These are phyloP conservation scores for Zoysia pacifica DNA, from an alignment of 176 grass and related monocot genomes.

Conservation along the genomic window DNA sequence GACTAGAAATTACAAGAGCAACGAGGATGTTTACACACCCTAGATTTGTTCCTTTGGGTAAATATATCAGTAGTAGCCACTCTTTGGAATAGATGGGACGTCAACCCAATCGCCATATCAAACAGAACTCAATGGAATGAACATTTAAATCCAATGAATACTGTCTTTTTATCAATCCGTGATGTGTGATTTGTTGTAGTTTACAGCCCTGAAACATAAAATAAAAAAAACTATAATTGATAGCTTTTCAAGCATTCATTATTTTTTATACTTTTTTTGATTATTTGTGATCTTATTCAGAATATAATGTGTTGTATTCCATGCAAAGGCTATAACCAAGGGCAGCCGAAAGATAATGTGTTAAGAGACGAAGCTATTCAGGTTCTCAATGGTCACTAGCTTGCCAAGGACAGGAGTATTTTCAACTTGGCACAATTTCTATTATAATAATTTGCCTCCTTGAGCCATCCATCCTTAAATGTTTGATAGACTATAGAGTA, in stretches of 20 bases:
- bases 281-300: background rate
- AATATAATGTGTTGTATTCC: background rate
- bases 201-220: constrained; percentile 40
- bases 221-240: background rate
- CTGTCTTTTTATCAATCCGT: constrained; percentile 30
- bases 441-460: background rate
- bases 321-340: background rate
- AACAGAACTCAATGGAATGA: constrained; percentile 24
- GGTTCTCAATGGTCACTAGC: background rate
- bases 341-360: background rate
- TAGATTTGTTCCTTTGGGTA: constrained; percentile 52
- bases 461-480: background rate
- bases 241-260: background rate
- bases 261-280: background rate
- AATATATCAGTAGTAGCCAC: constrained; percentile 41
- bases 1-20: constrained; percentile 28
- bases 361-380: background rate
- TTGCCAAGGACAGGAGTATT: background rate
- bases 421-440: background rate
- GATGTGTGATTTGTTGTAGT: constrained; percentile 1
- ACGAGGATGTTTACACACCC: constrained; percentile 36
- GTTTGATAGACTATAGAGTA: background rate
- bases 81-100: constrained; percentile 66
- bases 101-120: constrained; percentile 71
- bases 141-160: constrained; percentile 38